Evolutionary conservation across 345 rosid genomes (phyloP), one percentile per base, ranked within the genome.

Genomic region (Pugionium cornutum): DNA sequence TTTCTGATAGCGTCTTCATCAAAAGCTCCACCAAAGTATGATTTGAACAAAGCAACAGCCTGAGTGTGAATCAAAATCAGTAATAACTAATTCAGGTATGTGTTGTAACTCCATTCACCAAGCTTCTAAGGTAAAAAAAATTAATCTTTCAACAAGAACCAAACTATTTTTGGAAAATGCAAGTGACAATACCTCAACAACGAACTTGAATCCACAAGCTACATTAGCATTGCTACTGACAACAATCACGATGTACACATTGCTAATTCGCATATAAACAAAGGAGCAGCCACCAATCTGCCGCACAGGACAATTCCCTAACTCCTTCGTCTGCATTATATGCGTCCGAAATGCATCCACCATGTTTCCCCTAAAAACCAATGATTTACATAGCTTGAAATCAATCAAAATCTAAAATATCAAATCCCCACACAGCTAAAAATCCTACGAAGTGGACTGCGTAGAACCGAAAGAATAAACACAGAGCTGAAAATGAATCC

Each of bases 211-310:
- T 4, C 92, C 99, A 67, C 95, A 95, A 78, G 99, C 95, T 11
- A 95, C 99, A 81, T 91, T 95, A 77, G 97, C 99, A 60, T 95
- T 95, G 84, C 95, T 91, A 85, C 99, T 95, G 61, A 95, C 96
- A 67, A 95, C 97, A 80, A 95, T 91, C 2, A 91, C 99, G 11
- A 89, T 85, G 80, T 95, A 95, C 56, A 95, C 99, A 75, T 95
- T 95, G 86, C 96, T 95, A 56, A 95, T 89, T 77, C 99, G 80
- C 96, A 91, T 95, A 69, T 95, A 91, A 57, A 89, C 81, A 80
- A 91, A 95, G 3, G 95, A 95, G 84, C 99, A 95, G 37, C 97
- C 96, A 70, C 96, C 99, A 82, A 95, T 95, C 85, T 91, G 97
- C 67, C 96, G 88, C 62, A 89, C 96, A 0, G 96, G 99, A 52